Base-by-base conservation (phyloP, 352 stramenopile species). In the Globisporangium orthogonon region DNA sequence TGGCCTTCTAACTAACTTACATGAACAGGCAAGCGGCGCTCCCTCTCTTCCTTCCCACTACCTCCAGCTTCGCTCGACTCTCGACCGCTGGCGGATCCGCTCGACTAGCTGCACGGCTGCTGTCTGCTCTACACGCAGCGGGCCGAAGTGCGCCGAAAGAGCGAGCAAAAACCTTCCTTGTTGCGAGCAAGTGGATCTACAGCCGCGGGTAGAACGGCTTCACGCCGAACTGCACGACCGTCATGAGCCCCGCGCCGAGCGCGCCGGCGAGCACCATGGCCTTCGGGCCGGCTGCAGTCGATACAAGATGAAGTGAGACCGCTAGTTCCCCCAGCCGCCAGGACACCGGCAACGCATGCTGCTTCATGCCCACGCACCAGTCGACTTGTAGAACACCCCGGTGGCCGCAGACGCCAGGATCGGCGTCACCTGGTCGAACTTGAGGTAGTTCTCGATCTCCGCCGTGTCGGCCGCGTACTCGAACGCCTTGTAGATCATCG, bases 401-500 rank as follows among this genome's bases (percentile, higher is more conserved):
- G 85, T 94, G 10, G 85, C 83, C 23, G 80, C 80, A 23, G 85
- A 88, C 31, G 85, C 85, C 65, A 94, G 44, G 62, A 94, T 91
- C 11, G 85, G 85, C 51, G 83, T 88, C 52, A 90, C 71, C 62
- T 93, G 83, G 71, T 92, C 83, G 50, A 90, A 85, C 65, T 89
- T 85, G 54, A 90, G 72, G 60, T 86, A 78, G 52, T 85, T 85
- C 61, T 94, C 85, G 41, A 94, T 73, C 68, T 94, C 85, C 4
- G 68, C 75, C 47, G 83, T 83, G 65, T 94, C 85, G 3, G 71
- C 81, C 41, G 82, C 71, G 58, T 89, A 89, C 71, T 94, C 82
- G 52, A 92, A 89, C 15, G 76, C 78, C 69, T 91, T 92, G 72
- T 94, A 94, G 62, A 94, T 89, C 60, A 94, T 78, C 13, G 85